Percentiles rank a stretch among this genome's conserved stretches.
These are phyloP conservation scores for Pleurotus cornucopiae DNA, from an alignment of 768 basidiomycete genomes.

Conservation along the genomic window DNA sequence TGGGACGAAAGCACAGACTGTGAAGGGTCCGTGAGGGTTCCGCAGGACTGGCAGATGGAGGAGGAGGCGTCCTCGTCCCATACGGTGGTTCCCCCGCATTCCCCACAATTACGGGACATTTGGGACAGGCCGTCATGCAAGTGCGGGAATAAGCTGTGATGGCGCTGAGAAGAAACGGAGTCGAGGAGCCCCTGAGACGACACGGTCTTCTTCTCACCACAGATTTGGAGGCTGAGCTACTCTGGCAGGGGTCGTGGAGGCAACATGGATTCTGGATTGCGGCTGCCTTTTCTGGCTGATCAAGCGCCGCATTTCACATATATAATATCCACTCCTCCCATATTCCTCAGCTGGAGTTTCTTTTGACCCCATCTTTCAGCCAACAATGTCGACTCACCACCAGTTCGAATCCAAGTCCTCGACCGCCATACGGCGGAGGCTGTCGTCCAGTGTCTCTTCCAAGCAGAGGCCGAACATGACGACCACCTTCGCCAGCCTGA, in stretches of 20 bases:
- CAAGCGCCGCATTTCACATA: slow-evolving; percentile 14
- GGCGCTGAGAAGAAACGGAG: slow-evolving; percentile 5
- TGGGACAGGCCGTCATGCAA: neutral
- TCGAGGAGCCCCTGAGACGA: neutral
- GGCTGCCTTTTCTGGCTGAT: slow-evolving; percentile 11
- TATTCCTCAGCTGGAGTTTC: slow-evolving; percentile 8
- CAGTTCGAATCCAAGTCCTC: slow-evolving; percentile 65
- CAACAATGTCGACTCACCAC: slow-evolving; percentile 50
- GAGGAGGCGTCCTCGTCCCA: slow-evolving; percentile 59
- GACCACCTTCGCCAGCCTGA: slow-evolving; percentile 57
- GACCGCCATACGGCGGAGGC: slow-evolving; percentile 58
- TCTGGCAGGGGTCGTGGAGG: neutral
- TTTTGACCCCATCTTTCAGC: slow-evolving; percentile 11
- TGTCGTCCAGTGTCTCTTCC: slow-evolving; percentile 50
- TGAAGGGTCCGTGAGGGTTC: slow-evolving; percentile 60
- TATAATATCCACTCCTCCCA: slow-evolving; percentile 24
- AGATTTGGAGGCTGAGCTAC: neutral
- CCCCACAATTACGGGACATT: slow-evolving; percentile 41
- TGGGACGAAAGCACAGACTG: slow-evolving; percentile 57
- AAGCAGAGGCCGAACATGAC: slow-evolving; percentile 48
- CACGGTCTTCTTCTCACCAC: neutral
- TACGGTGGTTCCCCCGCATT: slow-evolving; percentile 48
- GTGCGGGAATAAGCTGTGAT: slow-evolving; percentile 7
- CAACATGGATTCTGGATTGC: neutral
- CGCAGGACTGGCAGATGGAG: slow-evolving; percentile 65